Conservation (phyloP, 768 basidiomycete species). For the Hemileccinum impolitum region DNA sequence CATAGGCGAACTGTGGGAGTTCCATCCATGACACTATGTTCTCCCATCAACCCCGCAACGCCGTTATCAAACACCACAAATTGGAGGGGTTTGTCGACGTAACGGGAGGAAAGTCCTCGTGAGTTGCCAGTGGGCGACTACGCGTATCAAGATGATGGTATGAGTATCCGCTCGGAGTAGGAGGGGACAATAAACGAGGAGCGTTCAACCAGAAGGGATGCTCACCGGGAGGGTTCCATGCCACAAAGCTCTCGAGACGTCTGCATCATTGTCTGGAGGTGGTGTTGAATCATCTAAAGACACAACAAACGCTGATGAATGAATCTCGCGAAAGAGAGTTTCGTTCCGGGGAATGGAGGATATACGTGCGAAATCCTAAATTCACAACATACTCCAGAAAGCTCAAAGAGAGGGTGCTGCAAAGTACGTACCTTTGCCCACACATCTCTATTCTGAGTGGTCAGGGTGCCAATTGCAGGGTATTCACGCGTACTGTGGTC, state of each 20-base stretch:
- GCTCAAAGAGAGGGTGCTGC: neutral
- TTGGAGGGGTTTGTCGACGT: constrained; percentile 89
- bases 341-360: constrained; percentile 59
- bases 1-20: constrained; percentile 75
- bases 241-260: constrained; percentile 74
- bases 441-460: constrained; percentile 75
- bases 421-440: constrained; percentile 72
- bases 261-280: constrained; percentile 45
- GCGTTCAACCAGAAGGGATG: constrained; percentile 25
- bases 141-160: neutral
- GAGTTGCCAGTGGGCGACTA: constrained; percentile 19
- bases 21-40: constrained; percentile 91
- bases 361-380: constrained; percentile 63
- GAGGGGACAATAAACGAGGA: neutral
- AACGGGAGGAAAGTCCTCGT: constrained; percentile 66
- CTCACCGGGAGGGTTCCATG: constrained; percentile 63
- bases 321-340: constrained; percentile 63
- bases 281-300: constrained; percentile 63
- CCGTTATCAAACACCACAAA: constrained; percentile 84
- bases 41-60: constrained; percentile 85
- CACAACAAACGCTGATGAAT: constrained; percentile 83
- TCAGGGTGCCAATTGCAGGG: constrained; percentile 74
- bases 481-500: constrained; percentile 59
- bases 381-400: neutral
- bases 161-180: neutral